Conservation (phyloP, 768 basidiomycete genomes). For the Lyophyllum decastes region DNA sequence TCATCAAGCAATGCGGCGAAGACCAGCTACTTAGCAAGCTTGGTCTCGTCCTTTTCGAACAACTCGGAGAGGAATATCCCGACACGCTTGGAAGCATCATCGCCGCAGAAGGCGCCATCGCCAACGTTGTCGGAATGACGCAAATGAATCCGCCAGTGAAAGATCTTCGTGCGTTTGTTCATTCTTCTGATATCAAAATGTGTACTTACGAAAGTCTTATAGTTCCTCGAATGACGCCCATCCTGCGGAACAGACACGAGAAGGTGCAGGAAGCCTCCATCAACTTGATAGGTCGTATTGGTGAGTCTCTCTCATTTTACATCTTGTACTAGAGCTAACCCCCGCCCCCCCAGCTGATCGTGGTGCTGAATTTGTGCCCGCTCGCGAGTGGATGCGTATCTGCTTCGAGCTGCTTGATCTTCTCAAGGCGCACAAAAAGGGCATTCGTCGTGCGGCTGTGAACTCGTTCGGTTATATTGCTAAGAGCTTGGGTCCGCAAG, state of each 20-base stretch:
- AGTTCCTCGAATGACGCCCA: constrained; percentile 99
- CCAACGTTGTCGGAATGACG: constrained; percentile 99
- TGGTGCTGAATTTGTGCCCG: constrained; percentile 97
- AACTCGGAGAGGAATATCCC: constrained; percentile 98
- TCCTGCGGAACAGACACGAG: constrained; percentile 97
- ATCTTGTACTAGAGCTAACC: constrained; percentile 15
- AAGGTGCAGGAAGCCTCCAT: constrained; percentile 99
- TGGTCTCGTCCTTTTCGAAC: constrained; percentile 95
- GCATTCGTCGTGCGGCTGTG: constrained; percentile 96
- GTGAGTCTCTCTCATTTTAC: constrained; percentile 37
- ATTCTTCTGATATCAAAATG: neutral
- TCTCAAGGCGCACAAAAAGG: constrained; percentile 98
- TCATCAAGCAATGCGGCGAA: constrained; percentile 99
- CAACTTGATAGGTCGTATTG: constrained; percentile 97
- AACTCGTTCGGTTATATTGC: constrained; percentile 99
- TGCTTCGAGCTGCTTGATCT: constrained; percentile 97
- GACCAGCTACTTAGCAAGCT: constrained; percentile 94
- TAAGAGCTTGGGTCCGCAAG: constrained; percentile 98
- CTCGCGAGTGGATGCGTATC: constrained; percentile 99
- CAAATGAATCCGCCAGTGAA: constrained; percentile 99
- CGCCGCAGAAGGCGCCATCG: constrained; percentile 97
- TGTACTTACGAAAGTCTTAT: constrained; percentile 10
- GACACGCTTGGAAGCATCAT: constrained; percentile 99
- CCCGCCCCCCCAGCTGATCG: constrained; percentile 70
- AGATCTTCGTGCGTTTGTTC: constrained; percentile 80